A percentile compares a stretch with the other conserved stretches of the same genome.
Conservation (phyloP, 345 rosid species). For the Aquilaria yunnanensis region DNA sequence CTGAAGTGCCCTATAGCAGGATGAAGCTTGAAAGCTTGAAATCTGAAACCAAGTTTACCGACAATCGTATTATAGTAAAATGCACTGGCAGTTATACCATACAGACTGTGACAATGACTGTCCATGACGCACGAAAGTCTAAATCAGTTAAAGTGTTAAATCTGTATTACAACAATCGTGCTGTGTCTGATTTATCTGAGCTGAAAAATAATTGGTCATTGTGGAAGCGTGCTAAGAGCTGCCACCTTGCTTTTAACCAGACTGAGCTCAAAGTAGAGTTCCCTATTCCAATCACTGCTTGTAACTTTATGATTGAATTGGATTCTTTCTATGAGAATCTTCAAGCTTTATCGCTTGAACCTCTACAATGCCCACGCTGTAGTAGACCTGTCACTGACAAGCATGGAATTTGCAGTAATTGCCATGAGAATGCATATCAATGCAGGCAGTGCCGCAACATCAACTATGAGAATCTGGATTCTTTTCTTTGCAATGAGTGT, state of each 20-base stretch:
- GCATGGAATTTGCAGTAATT: conserved; percentile 95
- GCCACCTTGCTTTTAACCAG: conserved; percentile 96
- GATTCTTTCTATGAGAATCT: conserved; percentile 99
- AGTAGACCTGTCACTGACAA: conserved; percentile 93
- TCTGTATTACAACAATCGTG: conserved; percentile 93
- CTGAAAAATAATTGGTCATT: conserved; percentile 94
- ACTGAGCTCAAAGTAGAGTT: conserved; percentile 96
- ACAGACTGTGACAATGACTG: conserved; percentile 97
- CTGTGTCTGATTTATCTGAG: conserved; percentile 93
- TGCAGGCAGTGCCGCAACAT: conserved; percentile 99
- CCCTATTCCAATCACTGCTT: conserved; percentile 97
- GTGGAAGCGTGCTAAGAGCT: conserved; percentile 99
- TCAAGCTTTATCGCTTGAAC: conserved; percentile 96
- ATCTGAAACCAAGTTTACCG: conserved; percentile 97
- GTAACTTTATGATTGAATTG: conserved; percentile 98
- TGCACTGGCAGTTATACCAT: conserved; percentile 98
- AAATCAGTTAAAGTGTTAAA: conserved; percentile 97
- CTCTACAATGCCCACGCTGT: conserved; percentile 98
- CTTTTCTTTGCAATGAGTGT: conserved; percentile 97
- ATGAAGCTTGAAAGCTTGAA: conserved; percentile 97
- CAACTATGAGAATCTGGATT: conserved; percentile 93
- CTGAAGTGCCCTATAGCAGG: conserved; percentile 95
- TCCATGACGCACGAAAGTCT: conserved; percentile 96
- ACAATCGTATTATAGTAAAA: conserved; percentile 93
- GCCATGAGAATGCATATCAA: conserved; percentile 99